Evolutionary conservation across 1,284 basidiomycete species (phyloP), one percentile per base, ranked within the genome.

Genomic region (Leccinum discolor): DNA sequence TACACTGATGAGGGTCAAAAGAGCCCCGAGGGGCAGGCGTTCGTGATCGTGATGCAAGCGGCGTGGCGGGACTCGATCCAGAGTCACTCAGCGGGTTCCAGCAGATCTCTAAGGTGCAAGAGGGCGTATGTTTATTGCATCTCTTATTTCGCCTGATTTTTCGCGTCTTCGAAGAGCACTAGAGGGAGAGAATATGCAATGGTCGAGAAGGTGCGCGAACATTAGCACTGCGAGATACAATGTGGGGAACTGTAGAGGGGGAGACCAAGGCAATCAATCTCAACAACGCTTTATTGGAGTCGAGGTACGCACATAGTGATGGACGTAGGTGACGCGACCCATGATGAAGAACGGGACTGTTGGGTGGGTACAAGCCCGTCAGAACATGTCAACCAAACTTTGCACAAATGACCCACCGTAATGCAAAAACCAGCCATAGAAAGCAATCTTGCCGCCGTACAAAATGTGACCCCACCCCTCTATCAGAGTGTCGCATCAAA

Each of bases 201-300:
- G 95, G 80, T 99, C 96, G 69, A 98, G 83, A 59, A 99, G 77
- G 77, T 98, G 95, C 0, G 89, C 94, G 56, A 91, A 83, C 90
- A 98, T 95, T 63, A 99, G 80, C 58, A 99, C 94, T 4, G 96
- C 88, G 81, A 99, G 99, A 83, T 96, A 99, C 29, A 99, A 82
- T 0, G 97, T 97, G 2, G 97, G 97, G 7, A 99, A 88, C 91
- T 94, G 42, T 67, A 44, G 42, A 44, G 40, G 42, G 16, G 16
- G 16, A 44, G 42, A 8, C 14, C 42, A 44, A 44, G 42, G 42
- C 42, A 44, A 44, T 44, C 42, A 44, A 44, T 44, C 42, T 44
- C 42, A n/a, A 44, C 42, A n/a, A 44, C 42, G 16, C 42, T 16
- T 44, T 44, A 44, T 44, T n/a, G 16, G 42, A 44, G 42, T 44